Evolutionary conservation across 2,329 filamentous ascomycete genomes (phyloP), one percentile per base, ranked within the genome.

Genomic region (Endothia cerciana): DNA sequence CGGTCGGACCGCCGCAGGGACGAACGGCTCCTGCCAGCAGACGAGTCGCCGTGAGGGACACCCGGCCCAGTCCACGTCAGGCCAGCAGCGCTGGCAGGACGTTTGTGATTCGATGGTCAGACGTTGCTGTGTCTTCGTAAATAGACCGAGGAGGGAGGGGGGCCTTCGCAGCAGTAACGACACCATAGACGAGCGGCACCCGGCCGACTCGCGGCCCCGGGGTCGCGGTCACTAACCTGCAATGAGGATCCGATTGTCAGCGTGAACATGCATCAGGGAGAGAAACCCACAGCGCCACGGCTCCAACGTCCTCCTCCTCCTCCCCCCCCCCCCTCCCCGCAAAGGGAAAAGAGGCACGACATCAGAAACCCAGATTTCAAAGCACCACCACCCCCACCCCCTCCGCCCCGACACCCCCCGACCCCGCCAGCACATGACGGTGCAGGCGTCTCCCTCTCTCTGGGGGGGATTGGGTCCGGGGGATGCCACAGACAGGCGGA

Each of bases 351-450:
- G 15, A 53, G 60, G 22, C 45, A 49, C 41, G 36, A 53, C 70
- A 71, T 77, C 75, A 77, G 75, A 77, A 77, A 76, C 76, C 77
- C 77, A 75, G 62, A 69, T 62, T 76, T 78, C 65, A 76, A 77
- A 79, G 76, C 77, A 79, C 71, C 64, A 78, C 77, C 73, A 71
- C 71, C 75, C 74, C 72, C 74, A 72, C 74, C 68, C 68, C 68
- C 69, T 65, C 68, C 71, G 63, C 67, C 70, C 63, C 47, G 65
- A 65, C 63, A 68, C 66, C 66, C 65, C 67, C 65, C 65, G 70
- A 64, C 70, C 69, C 71, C 72, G 70, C 71, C 62, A 76, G 74
- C 75, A 77, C 72, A 73, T 76, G 76, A 73, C 75, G 75, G 73
- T 77, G 74, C 76, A 74, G 68, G 65, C 72, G 71, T 72, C 69